A percentile compares a stretch with the other conserved stretches of the same genome.
Conservation (phyloP, 2,329 filamentous ascomycete genomes). For the Aspergillus sp. region DNA sequence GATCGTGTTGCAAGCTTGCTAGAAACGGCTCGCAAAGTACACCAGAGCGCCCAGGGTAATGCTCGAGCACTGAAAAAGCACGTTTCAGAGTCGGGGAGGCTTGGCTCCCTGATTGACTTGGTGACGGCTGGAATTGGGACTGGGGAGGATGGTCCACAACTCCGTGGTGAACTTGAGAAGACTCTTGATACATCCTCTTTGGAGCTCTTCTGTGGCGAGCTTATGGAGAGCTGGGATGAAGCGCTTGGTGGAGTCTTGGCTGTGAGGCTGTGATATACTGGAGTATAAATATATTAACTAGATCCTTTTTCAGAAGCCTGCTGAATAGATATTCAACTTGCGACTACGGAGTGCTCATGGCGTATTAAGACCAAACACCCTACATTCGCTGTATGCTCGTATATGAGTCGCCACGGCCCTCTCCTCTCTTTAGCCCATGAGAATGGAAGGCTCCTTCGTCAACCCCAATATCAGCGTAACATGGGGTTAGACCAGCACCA, state of each 20-base stretch:
- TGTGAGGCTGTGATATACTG: slow-evolving; percentile 31
- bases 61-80: slow-evolving; percentile 42
- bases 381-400: too few species aligned
- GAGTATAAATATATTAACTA: slow-evolving; percentile 1
- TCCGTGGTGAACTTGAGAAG: slow-evolving; percentile 39
- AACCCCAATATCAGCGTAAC: too few species aligned
- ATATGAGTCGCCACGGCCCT: too few species aligned
- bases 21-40: slow-evolving; percentile 31
- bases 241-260: slow-evolving; percentile 46
- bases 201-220: slow-evolving; percentile 48
- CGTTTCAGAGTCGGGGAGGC: slow-evolving; percentile 45
- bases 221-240: slow-evolving; percentile 55
- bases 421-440: too few species aligned
- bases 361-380: too few species aligned
- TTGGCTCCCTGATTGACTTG: slow-evolving; percentile 48
- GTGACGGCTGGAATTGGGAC: slow-evolving; percentile 35
- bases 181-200: slow-evolving; percentile 43
- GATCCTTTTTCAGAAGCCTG: background rate
- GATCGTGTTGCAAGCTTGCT: slow-evolving; percentile 38
- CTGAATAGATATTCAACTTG: background rate
- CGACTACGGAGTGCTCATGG: too few species aligned
- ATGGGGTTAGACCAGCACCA: too few species aligned
- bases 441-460: too few species aligned
- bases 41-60: slow-evolving; percentile 41
- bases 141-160: slow-evolving; percentile 29